A percentile compares a stretch with the other conserved stretches of the same genome.
Conservation (phyloP, 73 alveolate genomes). For the Paraurostyla sp. region DNA sequence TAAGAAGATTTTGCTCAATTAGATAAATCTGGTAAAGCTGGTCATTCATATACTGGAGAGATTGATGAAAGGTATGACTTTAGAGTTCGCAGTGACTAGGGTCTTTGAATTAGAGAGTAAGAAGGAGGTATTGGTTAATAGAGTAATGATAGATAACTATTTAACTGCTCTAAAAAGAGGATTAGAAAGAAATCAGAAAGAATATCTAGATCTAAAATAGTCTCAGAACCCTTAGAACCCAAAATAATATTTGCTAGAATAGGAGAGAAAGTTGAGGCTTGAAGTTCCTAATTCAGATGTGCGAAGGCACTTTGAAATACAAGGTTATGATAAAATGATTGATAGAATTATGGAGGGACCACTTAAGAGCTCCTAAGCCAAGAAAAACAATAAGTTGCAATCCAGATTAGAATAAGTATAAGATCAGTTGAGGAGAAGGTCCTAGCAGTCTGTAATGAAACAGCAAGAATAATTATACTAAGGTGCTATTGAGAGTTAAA, state of each 20-base stretch:
- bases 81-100: constrained; percentile 61
- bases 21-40: constrained; percentile 8
- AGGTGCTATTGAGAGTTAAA: neutral
- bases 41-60: constrained; percentile 56
- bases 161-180: constrained; percentile 54
- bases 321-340: constrained; percentile 59
- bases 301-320: constrained; percentile 29
- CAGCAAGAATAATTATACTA: neutral
- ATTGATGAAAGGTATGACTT: constrained; percentile 60
- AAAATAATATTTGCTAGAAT: neutral
- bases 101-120: constrained; percentile 62
- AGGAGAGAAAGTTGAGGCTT: constrained; percentile 4
- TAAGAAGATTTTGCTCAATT: constrained; percentile 46
- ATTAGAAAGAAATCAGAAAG: constrained; percentile 31
- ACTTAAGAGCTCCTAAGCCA: constrained; percentile 6
- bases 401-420: neutral
- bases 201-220: constrained; percentile 17
- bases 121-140: constrained; percentile 44
- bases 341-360: constrained; percentile 60
- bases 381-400: neutral
- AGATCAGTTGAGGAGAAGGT: neutral
- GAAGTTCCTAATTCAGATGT: constrained; percentile 33
- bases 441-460: neutral
- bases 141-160: constrained; percentile 61
- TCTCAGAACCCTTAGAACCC: neutral